Evolutionary conservation across 192 early-diverging fungal genomes (phyloP).

Genomic region (Mortierella alpina): DNA sequence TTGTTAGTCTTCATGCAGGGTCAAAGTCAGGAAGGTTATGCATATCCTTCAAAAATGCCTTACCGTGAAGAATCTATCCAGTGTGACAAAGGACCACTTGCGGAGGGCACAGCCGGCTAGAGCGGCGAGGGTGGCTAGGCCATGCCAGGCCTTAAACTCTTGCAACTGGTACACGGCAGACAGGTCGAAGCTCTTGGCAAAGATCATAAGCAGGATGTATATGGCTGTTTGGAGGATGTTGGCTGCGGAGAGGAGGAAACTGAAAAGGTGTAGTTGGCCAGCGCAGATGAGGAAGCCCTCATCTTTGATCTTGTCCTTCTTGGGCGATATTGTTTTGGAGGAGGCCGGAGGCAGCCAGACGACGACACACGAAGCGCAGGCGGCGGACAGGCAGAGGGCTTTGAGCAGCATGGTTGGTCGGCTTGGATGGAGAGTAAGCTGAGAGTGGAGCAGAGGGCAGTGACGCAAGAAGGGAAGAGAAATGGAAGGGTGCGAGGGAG

Average conservation of each 20-base stretch:
- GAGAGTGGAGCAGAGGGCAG: not conserved
- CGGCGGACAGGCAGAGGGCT: slow-evolving; percentile 1
- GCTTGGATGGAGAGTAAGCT: not conserved
- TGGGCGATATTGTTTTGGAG: slow-evolving; percentile 1
- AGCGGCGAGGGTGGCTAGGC: not conserved
- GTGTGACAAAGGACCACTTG: slow-evolving; percentile 35
- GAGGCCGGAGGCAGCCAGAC: not conserved
- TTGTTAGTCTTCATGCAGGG: too few species aligned
- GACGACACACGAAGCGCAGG: not conserved
- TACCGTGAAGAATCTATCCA: slow-evolving; percentile 36
- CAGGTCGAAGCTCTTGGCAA: not conserved
- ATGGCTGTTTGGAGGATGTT: not conserved
- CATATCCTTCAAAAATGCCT: not conserved
- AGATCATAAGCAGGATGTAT: not conserved
- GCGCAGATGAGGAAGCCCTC: not conserved
- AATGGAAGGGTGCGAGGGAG: too few species aligned
- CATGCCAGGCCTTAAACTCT: slow-evolving; percentile 16
- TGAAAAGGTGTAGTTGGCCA: not conserved
- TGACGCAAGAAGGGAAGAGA: too few species aligned
- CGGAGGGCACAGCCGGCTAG: slow-evolving; percentile 4
- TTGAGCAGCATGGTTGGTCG: slow-evolving; percentile 8
- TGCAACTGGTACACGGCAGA: not conserved
- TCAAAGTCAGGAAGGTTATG: too few species aligned
- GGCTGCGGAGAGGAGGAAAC: not conserved
- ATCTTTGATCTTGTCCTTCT: slow-evolving; percentile 6